Evolutionary conservation across 2,329 filamentous ascomycete genomes (phyloP).

Genomic region (Curvularia hawaiiensis): DNA sequence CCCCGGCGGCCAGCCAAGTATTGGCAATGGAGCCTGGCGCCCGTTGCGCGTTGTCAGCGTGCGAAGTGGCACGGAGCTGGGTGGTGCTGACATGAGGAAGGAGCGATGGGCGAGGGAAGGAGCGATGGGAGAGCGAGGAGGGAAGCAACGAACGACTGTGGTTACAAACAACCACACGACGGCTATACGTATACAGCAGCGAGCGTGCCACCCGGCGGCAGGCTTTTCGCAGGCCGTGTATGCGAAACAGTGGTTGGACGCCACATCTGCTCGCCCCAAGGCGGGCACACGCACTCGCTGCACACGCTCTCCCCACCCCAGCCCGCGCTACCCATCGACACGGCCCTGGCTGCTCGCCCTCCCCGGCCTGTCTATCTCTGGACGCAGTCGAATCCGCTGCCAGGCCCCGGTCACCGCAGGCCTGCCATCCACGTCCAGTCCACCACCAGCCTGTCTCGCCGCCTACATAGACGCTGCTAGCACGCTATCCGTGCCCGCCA

Average conservation of each 20-base stretch:
- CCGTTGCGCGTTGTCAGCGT: background rate
- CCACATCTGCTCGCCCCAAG: constrained; percentile 29
- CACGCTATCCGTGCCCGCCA: constrained; percentile 24
- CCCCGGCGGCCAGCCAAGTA: constrained; percentile 25
- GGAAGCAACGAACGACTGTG: too few relatives aligned
- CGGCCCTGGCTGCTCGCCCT: too few relatives aligned
- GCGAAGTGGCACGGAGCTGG: background rate
- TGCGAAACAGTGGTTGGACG: constrained; percentile 31
- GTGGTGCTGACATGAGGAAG: background rate
- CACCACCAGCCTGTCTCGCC: background rate
- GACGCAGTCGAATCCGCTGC: background rate
- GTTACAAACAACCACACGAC: too few relatives aligned
- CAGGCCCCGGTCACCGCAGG: background rate
- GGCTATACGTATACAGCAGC: too few relatives aligned
- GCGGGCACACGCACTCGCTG: background rate
- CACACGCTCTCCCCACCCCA: background rate
- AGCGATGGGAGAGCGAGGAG: too few relatives aligned
- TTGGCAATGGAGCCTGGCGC: constrained; percentile 32
- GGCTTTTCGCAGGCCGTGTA: constrained; percentile 13
- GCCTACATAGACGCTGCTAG: background rate
- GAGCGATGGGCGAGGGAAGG: too few relatives aligned
- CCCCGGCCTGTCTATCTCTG: background rate
- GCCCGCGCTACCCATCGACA: background rate
- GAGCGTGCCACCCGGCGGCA: too few relatives aligned
- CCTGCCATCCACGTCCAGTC: background rate